phyloP scores from a whole-genome alignment of 148 eudicot species.

The Diospyros lotus region DNA sequence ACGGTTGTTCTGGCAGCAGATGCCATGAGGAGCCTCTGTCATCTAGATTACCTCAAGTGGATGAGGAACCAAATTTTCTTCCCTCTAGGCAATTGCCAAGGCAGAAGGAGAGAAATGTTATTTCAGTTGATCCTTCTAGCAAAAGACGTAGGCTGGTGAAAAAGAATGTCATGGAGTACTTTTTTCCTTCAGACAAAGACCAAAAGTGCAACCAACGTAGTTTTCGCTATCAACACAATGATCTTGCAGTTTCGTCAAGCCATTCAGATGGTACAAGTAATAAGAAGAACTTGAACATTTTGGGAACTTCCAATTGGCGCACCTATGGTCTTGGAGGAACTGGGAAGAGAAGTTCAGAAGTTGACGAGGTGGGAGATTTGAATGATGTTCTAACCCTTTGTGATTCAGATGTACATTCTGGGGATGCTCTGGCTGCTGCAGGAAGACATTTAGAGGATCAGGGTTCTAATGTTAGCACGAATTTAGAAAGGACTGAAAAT shows the following conservation, averaged over 20 bases:
- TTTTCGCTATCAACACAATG: conserved; percentile 12
- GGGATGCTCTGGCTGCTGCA: conserved; percentile 17
- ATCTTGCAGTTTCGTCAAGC: conserved; percentile 22
- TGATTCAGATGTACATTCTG: conserved; percentile 13
- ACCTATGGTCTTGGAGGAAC: conserved; percentile 13
- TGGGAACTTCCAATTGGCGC: conserved; percentile 18
- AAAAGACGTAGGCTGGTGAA: conserved; percentile 51
- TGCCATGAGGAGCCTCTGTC: conserved; percentile 17
- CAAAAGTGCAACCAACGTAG: conserved; percentile 3
- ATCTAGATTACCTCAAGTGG: conserved; percentile 16
- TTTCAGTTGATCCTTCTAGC: conserved; percentile 32
- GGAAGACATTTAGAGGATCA: conserved; percentile 19
- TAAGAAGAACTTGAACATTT: conserved; percentile 25
- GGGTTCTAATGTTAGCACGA: conserved; percentile 16
- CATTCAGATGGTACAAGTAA: conserved; percentile 18
- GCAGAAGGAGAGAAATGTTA: conserved; percentile 27
- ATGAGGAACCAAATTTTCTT: conserved; percentile 25
- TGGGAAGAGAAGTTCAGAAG: conserved; percentile 18
- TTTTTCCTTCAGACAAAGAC: conserved; percentile 15
- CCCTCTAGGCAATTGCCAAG: conserved; percentile 16
- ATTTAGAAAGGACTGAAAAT: conserved; percentile 17
- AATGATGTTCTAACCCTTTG: conserved; percentile 13
- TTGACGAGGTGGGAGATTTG: conserved; percentile 17
- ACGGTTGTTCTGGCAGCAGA: conserved; percentile 23
- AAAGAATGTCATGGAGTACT: conserved; percentile 24